Evolutionary conservation across 208 protist species (phyloP).

Genomic region (Crithidia sp.): DNA sequence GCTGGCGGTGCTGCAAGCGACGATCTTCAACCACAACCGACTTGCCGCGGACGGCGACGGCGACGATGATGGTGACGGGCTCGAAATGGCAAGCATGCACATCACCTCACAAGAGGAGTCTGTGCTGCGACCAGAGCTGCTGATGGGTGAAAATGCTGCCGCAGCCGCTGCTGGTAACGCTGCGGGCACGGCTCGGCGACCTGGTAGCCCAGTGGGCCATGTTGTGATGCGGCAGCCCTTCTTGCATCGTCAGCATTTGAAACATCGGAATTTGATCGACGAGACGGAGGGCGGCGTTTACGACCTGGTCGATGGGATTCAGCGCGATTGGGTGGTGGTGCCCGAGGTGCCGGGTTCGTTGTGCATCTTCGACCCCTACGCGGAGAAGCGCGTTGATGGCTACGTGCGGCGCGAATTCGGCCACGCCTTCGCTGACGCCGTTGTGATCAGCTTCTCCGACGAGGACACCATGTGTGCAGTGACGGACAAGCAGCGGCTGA

Average conservation of each 20-base stretch:
- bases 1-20: slow-evolving; percentile 43
- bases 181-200: too few species aligned
- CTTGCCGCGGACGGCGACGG: slow-evolving; percentile 16
- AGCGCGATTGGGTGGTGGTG: slow-evolving; percentile 41
- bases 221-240: slow-evolving; percentile 2
- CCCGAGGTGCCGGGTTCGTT: slow-evolving; percentile 36
- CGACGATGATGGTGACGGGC: slow-evolving; percentile 11
- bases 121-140: slow-evolving; percentile 49
- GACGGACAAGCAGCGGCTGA: slow-evolving; percentile 1
- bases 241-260: neutral
- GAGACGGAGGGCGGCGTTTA: slow-evolving; percentile 66
- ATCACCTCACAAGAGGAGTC: slow-evolving; percentile 53
- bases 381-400: slow-evolving; percentile 37
- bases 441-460: slow-evolving; percentile 13
- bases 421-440: slow-evolving; percentile 6
- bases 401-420: slow-evolving; percentile 25
- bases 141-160: neutral
- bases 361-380: slow-evolving; percentile 52
- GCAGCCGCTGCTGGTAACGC: too few species aligned
- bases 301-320: slow-evolving; percentile 57
- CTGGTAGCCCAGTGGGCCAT: too few species aligned
- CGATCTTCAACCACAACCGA: slow-evolving; percentile 44
- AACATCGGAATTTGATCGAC: slow-evolving; percentile 22
- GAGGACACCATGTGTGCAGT: slow-evolving; percentile 22
- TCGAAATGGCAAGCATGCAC: slow-evolving; percentile 23